Evolutionary conservation across 2,329 filamentous ascomycete species (phyloP).

Genomic region (Colletotrichum lupini): DNA sequence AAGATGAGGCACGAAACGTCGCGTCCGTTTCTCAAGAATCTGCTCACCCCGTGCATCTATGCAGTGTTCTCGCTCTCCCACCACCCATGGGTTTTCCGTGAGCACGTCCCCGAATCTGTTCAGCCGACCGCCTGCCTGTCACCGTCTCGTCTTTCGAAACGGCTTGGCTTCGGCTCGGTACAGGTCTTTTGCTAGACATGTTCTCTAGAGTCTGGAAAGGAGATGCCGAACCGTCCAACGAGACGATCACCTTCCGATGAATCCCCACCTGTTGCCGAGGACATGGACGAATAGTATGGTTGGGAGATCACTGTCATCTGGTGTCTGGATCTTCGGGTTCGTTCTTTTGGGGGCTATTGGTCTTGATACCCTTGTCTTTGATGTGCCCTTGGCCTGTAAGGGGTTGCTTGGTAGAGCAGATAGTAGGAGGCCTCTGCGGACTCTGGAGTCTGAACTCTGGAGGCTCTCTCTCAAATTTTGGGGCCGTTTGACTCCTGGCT

Average conservation of each 20-base stretch:
- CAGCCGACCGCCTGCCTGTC: background rate
- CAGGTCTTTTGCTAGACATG: background rate
- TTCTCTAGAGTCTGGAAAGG: too few relatives aligned
- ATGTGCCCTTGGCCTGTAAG: background rate
- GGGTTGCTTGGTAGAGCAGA: too few relatives aligned
- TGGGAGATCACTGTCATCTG: background rate
- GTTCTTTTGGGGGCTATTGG: background rate
- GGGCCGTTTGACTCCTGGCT: background rate
- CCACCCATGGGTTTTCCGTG: background rate
- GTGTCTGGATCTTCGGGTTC: background rate
- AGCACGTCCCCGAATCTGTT: background rate
- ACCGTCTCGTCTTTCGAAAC: slow-evolving; percentile 2
- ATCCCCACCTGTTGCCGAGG: background rate
- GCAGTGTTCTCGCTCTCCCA: background rate
- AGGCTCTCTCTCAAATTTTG: too few relatives aligned
- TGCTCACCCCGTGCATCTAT: background rate
- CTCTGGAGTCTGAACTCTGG: too few relatives aligned
- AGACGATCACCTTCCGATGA: background rate
- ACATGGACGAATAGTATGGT: background rate
- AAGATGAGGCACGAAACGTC: slow-evolving; percentile 28
- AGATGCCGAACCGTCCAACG: background rate
- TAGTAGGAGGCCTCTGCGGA: background rate
- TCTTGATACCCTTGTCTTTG: too few relatives aligned
- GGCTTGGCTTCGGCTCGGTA: background rate
- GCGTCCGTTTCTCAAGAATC: slow-evolving; percentile 9